Base-by-base conservation (phyloP, 2,329 filamentous ascomycete species). In the Calonectria pseudoreteaudii region DNA sequence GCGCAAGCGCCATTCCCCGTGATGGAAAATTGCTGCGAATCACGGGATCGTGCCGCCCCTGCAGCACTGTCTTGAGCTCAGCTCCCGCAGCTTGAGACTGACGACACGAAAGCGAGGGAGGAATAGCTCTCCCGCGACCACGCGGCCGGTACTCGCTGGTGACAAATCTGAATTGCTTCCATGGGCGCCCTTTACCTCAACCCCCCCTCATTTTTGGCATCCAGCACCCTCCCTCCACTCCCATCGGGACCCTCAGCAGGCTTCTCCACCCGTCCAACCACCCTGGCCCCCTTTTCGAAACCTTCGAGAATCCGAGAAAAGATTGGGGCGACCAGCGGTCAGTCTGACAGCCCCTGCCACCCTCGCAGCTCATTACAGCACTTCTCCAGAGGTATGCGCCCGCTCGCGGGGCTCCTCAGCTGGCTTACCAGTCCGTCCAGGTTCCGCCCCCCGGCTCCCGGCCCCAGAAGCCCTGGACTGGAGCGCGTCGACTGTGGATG, bases 221-320 rank as follows among this genome's bases (percentile, higher is more conserved):
- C 31, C 53, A 30, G 62, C 69, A 72, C 75, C 68, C 74, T 72
- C 70, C 74, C 75, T 70, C 68, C 73, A 73, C 53, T 50, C 28
- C 72, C 66, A 36, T 74, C 75, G 30, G 71, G 69, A 77, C 34
- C 73, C 66, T 49, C 76, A 77, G 41, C 34, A 36, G 68, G 69
- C 78, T 73, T 80, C 73, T 75, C 74, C 77, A 77, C 78, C 69
- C 53, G 71, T 69, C 38, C 66, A 58, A 49, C 70, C 65, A 72
- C 77, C 77, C 79, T 76, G 77, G 74, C 78, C 78, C 78, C 76
- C n/a, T 73, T 81, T 81, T 81, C 79, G 79, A 81, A 81, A 80
- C 78, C 79, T 81, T 81, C 79, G 78, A 81, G 79, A 81, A 81
- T 81, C 71, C 76, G 67, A 75, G 68, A 73, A 79, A 74, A 80